Evolutionary conservation across 2,329 filamentous ascomycete genomes (phyloP), one percentile per base, ranked within the genome.

Genomic region (Paraconiothyrium sp.): DNA sequence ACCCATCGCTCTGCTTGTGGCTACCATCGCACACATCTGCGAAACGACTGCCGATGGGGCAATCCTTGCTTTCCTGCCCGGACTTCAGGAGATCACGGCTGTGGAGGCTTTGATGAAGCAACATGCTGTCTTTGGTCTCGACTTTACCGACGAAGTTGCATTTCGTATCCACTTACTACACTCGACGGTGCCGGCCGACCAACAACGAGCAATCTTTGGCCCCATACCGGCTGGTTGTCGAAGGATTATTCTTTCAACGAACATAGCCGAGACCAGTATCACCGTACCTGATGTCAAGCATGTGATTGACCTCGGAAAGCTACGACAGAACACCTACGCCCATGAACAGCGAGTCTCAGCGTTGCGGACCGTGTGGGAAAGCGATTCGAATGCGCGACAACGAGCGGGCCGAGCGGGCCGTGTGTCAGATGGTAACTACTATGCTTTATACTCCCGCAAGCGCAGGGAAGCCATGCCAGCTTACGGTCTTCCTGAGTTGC

Each of bases 21-120:
- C 58, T 44, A 51, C 58, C 1, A 54, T 60, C 11, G 51, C 58
- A 32, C 51, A 60, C 46, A 48, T 60, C 27, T 54, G 51, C 35
- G 56, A 60, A 10, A 60, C 52, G 13, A 56, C 24, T 14, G 32
- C n/a, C 11, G 24, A 60, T 27, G 58, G 58, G 4, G 58, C 58
- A 22, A 51, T 60, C 24, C 58, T 60, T 41, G 58, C 50, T 10
- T 60, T 60, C 35, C 35, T 60, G n/a, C 58, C 58, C 9, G 58
- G 58, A 8, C 51, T 56, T n/a, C 13, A 37, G 11, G 58, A 60
- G 52, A 60, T 60, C n/a, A 27, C 43, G 8, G 30, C 51, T 6
- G 34, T 52, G 4, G 34, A 56, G n/a, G 24, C 34, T 9, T 24
- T 56, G 8, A 54, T 60, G 24, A 55, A 37, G 32, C 44, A 32